Conservation (phyloP, 768 basidiomycete species). For the Trametes meyenii region DNA sequence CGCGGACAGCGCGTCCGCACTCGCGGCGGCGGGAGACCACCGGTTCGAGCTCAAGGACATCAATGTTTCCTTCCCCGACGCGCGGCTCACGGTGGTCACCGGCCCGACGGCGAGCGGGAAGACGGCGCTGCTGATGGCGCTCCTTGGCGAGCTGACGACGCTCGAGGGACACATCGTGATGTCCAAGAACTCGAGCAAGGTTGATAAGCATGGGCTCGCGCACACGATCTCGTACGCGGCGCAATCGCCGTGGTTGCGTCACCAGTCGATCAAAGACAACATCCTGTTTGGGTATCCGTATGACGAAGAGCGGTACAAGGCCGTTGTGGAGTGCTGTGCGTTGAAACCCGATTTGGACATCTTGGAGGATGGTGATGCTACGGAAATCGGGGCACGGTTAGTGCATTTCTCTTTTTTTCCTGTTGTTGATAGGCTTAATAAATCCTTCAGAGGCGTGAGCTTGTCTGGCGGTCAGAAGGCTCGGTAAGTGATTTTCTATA, state of each 20-base stretch:
- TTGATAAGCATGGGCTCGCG: conserved; percentile 64
- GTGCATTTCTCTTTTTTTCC: conserved; percentile 13
- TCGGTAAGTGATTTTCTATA: conserved; percentile 42
- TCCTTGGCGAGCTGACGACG: conserved; percentile 72
- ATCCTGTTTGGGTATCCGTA: conserved; percentile 58
- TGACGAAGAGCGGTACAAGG: conserved; percentile 73
- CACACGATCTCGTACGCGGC: conserved; percentile 52
- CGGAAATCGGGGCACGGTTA: conserved; percentile 77
- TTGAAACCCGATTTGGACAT: conserved; percentile 79
- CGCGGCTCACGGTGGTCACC: conserved; percentile 69
- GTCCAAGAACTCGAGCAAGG: conserved; percentile 60
- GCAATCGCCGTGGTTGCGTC: conserved; percentile 50
- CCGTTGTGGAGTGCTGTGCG: conserved; percentile 84
- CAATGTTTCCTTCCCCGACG: conserved; percentile 69
- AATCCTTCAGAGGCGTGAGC: conserved; percentile 59
- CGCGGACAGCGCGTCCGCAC: conserved; percentile 27
- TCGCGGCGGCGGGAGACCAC: conserved; percentile 40
- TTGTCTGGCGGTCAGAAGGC: conserved; percentile 86
- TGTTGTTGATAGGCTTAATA: neutral
- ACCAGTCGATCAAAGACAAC: conserved; percentile 58
- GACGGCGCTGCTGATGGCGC: conserved; percentile 74
- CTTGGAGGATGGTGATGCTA: conserved; percentile 83
- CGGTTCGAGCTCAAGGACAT: conserved; percentile 72
- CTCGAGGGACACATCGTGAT: conserved; percentile 60
- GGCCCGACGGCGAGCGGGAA: conserved; percentile 86